Percentiles rank a stretch among this genome's conserved stretches.
These are phyloP conservation scores for Pyrus bretschneideri DNA, from an alignment of 306 rosid species.

Conservation along the genomic window DNA sequence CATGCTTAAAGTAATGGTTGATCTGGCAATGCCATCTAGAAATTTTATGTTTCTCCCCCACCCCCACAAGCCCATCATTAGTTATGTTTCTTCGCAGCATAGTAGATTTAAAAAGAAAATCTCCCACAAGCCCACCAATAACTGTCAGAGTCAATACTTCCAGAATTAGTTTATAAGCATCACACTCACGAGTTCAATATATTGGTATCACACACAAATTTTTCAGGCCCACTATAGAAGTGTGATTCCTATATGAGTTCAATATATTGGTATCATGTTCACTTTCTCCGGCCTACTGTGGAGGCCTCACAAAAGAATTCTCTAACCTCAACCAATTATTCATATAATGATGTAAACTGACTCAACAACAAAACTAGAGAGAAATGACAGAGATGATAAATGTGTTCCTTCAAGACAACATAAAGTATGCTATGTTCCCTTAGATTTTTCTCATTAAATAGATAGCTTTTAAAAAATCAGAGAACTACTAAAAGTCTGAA, in stretches of 20 bases:
- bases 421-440: neutral
- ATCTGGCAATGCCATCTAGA: neutral
- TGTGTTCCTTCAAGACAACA: neutral
- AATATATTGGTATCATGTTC: no score
- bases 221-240: no score
- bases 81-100: neutral
- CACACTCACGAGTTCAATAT: no score
- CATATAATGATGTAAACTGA: neutral
- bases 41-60: neutral
- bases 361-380: neutral
- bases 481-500: neutral
- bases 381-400: neutral
- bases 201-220: no score
- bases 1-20: neutral
- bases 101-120: neutral
- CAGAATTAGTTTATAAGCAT: no score
- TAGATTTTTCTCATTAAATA: neutral
- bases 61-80: neutral
- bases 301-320: no score
- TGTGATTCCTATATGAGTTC: no score
- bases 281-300: no score
- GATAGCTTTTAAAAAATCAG: neutral
- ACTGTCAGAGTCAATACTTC: no score
- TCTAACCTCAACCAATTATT: neutral
- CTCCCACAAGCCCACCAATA: neutral